Percentiles rank a stretch among this genome's conserved stretches.
phyloP scores from a whole-genome alignment of 2,329 filamentous ascomycete genomes.

The Ceratocystis variospora region DNA sequence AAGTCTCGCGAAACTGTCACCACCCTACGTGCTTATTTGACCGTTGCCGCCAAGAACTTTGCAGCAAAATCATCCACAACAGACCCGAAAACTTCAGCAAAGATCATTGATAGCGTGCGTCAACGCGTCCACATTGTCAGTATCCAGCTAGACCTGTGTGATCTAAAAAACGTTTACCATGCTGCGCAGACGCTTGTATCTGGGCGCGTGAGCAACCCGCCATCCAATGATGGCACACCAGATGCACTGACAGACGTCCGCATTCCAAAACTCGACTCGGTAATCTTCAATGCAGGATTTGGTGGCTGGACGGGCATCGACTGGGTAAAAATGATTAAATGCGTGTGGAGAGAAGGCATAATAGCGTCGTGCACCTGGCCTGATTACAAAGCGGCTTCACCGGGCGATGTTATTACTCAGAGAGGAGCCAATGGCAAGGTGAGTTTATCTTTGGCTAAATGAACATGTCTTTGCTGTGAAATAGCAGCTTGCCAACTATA shows the following conservation, averaged over 20 bases:
- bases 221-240: constrained; percentile 25
- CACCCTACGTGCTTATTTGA: constrained; percentile 49
- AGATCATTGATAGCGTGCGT: constrained; percentile 29
- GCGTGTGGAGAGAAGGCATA: constrained; percentile 44
- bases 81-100: constrained; percentile 44
- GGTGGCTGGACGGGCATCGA: constrained; percentile 73
- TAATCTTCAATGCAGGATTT: constrained; percentile 79
- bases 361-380: constrained; percentile 63
- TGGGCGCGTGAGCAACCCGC: constrained; percentile 35
- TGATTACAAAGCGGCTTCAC: constrained; percentile 53
- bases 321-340: constrained; percentile 23
- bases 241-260: constrained; percentile 32
- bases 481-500: background rate
- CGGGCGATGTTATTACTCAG: constrained; percentile 25
- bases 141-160: constrained; percentile 46
- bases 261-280: constrained; percentile 59
- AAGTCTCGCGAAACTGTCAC: constrained; percentile 64
- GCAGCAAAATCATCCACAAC: constrained; percentile 37
- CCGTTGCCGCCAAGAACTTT: constrained; percentile 32
- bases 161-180: constrained; percentile 37
- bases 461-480: background rate
- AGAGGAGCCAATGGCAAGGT: constrained; percentile 7
- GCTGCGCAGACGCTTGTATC: constrained; percentile 35
- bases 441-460: background rate
- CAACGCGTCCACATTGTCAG: constrained; percentile 44